phyloP scores from a whole-genome alignment of 2,329 filamentous ascomycete genomes.

The Hypoxylon sp. region DNA sequence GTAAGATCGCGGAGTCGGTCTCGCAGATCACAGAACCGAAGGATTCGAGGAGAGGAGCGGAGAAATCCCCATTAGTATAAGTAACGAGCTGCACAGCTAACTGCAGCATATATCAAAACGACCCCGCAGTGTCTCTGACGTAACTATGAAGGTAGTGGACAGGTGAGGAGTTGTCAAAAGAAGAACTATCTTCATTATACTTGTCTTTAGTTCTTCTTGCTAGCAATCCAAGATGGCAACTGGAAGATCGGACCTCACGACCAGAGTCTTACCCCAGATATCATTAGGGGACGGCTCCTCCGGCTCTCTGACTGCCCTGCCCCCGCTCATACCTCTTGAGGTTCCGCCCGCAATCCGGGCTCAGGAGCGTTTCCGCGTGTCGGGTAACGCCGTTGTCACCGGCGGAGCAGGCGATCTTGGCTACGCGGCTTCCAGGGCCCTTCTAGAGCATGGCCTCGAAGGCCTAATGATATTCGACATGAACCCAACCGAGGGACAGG shows the following conservation, averaged over 20 bases:
- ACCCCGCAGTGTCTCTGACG: slow-evolving; percentile 25
- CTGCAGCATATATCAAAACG: slow-evolving; percentile 10
- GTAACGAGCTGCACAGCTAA: slow-evolving; percentile 5
- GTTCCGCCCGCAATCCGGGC: slow-evolving; percentile 36
- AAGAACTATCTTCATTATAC: background rate
- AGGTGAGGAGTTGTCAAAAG: background rate
- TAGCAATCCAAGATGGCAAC: slow-evolving; percentile 32
- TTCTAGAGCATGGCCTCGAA: slow-evolving; percentile 45
- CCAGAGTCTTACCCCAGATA: slow-evolving; percentile 40
- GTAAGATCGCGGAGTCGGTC: slow-evolving; percentile 8
- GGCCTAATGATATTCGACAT: slow-evolving; percentile 47
- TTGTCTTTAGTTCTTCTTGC: background rate
- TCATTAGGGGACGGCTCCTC: slow-evolving; percentile 37
- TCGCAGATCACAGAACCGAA: slow-evolving; percentile 11
- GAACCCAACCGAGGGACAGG: slow-evolving; percentile 38
- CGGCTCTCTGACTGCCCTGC: slow-evolving; percentile 38
- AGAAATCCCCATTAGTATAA: slow-evolving; percentile 8
- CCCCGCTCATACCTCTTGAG: slow-evolving; percentile 35
- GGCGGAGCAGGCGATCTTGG: slow-evolving; percentile 46
- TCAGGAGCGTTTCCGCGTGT: slow-evolving; percentile 40
- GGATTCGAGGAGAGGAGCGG: slow-evolving; percentile 18
- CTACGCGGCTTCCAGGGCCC: slow-evolving; percentile 39
- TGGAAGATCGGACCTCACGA: slow-evolving; percentile 39
- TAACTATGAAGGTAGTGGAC: slow-evolving; percentile 4
- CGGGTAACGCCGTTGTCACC: slow-evolving; percentile 45